Evolutionary conservation across 768 basidiomycete genomes (phyloP), one percentile per base, ranked within the genome.

Genomic region (Ephemerocybe angulata): DNA sequence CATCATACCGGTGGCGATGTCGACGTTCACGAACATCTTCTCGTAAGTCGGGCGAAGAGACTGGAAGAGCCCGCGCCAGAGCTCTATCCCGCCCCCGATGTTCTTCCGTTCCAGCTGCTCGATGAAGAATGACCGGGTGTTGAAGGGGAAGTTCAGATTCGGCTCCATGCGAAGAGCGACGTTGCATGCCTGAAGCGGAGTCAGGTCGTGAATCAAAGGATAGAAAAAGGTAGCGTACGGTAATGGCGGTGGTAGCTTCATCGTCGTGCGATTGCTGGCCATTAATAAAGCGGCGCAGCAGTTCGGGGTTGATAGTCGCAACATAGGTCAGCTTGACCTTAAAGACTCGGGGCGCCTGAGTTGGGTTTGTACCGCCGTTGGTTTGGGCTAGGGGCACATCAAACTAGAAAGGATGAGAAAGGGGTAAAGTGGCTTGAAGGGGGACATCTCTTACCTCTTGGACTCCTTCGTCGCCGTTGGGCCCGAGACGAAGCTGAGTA

Each of bases 21-120:
- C 90, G 58, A 92, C 77, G 55, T 91, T 92, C 60, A 91, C 73
- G 25, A 90, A 66, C 61, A 92, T 78, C 0, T 72, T 71, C 0
- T 83, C 83, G 17, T 84, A 76, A 0, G 80, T 81, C 3, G 89
- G 88, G 21, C 90, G 77, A 12, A 90, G 78, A 0, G 86, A 87
- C 64, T 91, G 90, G 69, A 92, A 91, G 53, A 87, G 90, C 0
- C 90, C 90, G 3, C 89, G 77, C 88, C 88, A 88, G 0, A 90
- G 75, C 13, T 82, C 77, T 3, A 92, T 74, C 0, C 90, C 89
- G 0, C 66, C 63, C 1, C 88, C 86, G 24, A 90, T 74, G 27
- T 68, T 61, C 43, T 72, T 77, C 8, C 70, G 76, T 50, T 83
- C 87, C 1, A 70, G 65, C 2, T 53, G 42, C 22, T 79, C 68